Conservation (phyloP, 2,329 filamentous ascomycete genomes). For the Cyclaneusma minus region DNA sequence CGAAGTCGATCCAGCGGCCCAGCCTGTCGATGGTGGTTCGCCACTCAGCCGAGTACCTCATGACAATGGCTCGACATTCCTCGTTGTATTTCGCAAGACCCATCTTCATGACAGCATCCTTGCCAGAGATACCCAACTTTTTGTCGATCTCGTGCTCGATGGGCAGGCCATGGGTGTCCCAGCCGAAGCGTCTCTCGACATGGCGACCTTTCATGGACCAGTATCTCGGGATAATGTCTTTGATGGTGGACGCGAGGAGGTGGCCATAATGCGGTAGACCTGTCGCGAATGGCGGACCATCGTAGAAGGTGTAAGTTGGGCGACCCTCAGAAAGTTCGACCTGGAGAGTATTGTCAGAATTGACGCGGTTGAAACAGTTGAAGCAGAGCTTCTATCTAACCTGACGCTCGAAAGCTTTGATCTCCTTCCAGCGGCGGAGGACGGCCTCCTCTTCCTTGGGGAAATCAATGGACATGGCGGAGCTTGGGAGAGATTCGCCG, state of each 20-base stretch:
- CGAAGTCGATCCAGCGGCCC: slow-evolving; percentile 94
- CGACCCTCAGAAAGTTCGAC: slow-evolving; percentile 69
- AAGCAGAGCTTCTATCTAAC: slow-evolving; percentile 23
- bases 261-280: slow-evolving; percentile 55
- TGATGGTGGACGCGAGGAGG: slow-evolving; percentile 82
- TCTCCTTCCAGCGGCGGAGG: slow-evolving; percentile 78
- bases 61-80: slow-evolving; percentile 84
- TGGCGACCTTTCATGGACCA: slow-evolving; percentile 96
- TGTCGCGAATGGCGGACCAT: slow-evolving; percentile 69
- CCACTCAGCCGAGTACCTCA: slow-evolving; percentile 83
- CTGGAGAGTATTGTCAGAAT: no score
- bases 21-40: slow-evolving; percentile 73
- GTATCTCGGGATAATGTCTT: slow-evolving; percentile 91
- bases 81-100: slow-evolving; percentile 83
- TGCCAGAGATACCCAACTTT: slow-evolving; percentile 76
- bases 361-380: no score
- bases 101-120: slow-evolving; percentile 72
- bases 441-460: slow-evolving; percentile 78
- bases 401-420: slow-evolving; percentile 79
- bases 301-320: slow-evolving; percentile 87
- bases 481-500: slow-evolving; percentile 5
- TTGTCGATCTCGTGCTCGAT: slow-evolving; percentile 98
- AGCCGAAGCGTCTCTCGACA: slow-evolving; percentile 84
- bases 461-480: slow-evolving; percentile 73
- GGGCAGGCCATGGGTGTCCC: slow-evolving; percentile 89